Evolutionary conservation across 2,329 filamentous ascomycete genomes (phyloP), one percentile per base, ranked within the genome.

Genomic region (Calonectria henricotiae): DNA sequence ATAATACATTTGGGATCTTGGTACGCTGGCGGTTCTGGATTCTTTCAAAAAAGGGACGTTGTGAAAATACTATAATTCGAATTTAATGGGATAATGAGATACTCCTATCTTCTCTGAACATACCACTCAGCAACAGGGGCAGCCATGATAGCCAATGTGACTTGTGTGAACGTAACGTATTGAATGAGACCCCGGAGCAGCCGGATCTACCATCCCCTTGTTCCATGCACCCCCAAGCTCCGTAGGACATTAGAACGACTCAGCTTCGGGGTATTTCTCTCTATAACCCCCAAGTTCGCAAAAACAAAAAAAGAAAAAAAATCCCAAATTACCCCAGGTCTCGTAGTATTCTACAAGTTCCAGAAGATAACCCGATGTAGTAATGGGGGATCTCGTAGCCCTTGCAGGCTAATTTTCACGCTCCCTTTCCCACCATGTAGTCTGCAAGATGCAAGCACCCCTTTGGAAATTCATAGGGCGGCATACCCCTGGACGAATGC

Each of bases 331-430:
- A 13, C 12, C 20, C 6, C 51, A 13, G 20, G n/a, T 25, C 11
- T 13, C 39, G 20, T 23, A 5, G 32, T 15, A 37, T 58, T 39
- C 51, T 39, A 17, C 32, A 37, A 25, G 35, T 58, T 58, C 51
- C 35, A 39, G 51, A 58, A 58, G 51, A 23, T 39, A n/a, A 17
- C 32, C 35, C 35, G 32, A 58, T 7, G 51, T 15, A 39, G 32
- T 9, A 51, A 27, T 51, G 27, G 30, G 47, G 25, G 35, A 37
- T 30, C 11, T 20, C 32, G 20, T 27, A 12, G 8, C 15, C 23
- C 51, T 39, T 58, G 35, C 51, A 13, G 20, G 51, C 35, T 58
- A 32, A 41, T 25, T 51, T 58, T 58, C 32, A 39, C 32, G 51
- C 51, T 58, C n/a, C 35, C 51, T 55, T 9, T n/a, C 32, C 5